These are phyloP conservation scores for Echinochloa phyllopogon DNA, from an alignment of 176 grass and related monocot genomes.

Conservation along the genomic window DNA sequence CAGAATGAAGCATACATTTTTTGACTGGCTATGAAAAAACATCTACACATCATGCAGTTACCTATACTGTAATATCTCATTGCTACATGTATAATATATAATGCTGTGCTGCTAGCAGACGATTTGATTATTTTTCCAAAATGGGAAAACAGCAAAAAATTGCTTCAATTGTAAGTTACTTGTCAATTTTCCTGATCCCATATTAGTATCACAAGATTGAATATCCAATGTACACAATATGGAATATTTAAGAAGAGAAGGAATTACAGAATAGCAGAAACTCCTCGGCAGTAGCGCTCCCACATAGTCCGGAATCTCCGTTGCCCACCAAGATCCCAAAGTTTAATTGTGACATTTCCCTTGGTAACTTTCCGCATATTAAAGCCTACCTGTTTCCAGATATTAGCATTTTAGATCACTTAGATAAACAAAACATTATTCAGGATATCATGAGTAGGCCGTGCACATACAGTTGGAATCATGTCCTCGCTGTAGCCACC, in stretches of 20 bases:
- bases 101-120: neutral
- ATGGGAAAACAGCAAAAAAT: neutral
- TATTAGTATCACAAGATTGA: neutral
- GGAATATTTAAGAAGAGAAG: constrained; percentile 12
- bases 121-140: constrained; percentile 6
- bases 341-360: constrained; percentile 99
- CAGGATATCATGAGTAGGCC: constrained; percentile 15
- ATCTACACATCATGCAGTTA: neutral
- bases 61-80: constrained; percentile 4
- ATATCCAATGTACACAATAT: neutral
- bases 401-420: constrained; percentile 32
- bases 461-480: constrained; percentile 92
- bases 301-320: constrained; percentile 97
- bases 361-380: constrained; percentile 99
- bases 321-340: constrained; percentile 99
- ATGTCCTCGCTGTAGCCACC: constrained; percentile 99
- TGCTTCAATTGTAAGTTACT: neutral
- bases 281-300: constrained; percentile 97
- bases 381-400: constrained; percentile 80
- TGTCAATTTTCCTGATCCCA: neutral
- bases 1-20: neutral
- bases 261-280: constrained; percentile 94
- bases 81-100: constrained; percentile 25
- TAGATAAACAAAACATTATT: constrained; percentile 8
- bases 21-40: neutral